phyloP scores from a whole-genome alignment of 768 basidiomycete species.

The Obba rivulosa region DNA sequence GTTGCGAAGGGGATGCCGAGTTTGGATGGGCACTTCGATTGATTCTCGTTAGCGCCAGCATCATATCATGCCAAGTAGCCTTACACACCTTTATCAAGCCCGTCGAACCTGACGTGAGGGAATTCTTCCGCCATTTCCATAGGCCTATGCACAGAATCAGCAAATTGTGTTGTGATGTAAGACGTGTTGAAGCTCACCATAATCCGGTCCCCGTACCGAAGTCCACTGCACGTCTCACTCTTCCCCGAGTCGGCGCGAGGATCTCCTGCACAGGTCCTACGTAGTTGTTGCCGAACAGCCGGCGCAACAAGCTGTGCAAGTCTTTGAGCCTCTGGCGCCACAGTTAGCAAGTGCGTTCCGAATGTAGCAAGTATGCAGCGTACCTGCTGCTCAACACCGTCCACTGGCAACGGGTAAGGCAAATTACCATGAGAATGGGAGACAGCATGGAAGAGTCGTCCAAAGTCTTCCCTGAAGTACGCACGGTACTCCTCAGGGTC shows the following conservation, averaged over 20 bases:
- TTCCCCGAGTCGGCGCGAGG: conserved; percentile 35
- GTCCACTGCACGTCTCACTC: conserved; percentile 56
- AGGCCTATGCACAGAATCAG: conserved; percentile 40
- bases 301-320: conserved; percentile 43
- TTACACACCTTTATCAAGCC: conserved; percentile 69
- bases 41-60: background rate
- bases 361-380: conserved; percentile 15
- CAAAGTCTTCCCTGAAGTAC: conserved; percentile 54
- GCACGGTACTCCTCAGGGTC: conserved; percentile 47
- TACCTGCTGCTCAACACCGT: conserved; percentile 66
- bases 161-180: conserved; percentile 7
- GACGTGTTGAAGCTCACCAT: conserved; percentile 46
- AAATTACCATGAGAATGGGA: conserved; percentile 60
- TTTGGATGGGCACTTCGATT: conserved; percentile 61
- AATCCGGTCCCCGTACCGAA: conserved; percentile 71
- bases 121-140: conserved; percentile 69
- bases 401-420: conserved; percentile 71
- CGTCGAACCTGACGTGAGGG: conserved; percentile 59
- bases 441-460: conserved; percentile 67
- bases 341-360: conserved; percentile 1
- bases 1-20: conserved; percentile 53
- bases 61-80: conserved; percentile 2
- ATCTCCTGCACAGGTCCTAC: conserved; percentile 54
- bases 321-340: conserved; percentile 45
- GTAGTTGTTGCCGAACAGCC: conserved; percentile 50